Evolutionary conservation across 2,329 filamentous ascomycete genomes (phyloP).

Genomic region (Phymatotrichopsis omnivora): DNA sequence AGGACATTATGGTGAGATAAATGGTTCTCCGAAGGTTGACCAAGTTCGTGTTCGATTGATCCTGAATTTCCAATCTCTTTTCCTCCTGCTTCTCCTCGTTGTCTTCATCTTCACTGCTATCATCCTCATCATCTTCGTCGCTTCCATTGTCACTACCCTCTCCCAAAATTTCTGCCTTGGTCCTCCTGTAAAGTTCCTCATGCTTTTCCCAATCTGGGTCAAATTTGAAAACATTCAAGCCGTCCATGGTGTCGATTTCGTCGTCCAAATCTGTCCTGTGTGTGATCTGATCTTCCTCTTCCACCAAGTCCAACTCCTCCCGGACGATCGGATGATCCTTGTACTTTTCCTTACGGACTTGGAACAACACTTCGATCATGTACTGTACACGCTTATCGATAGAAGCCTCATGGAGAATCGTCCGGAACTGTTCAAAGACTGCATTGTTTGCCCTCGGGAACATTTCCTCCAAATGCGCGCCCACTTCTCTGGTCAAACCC

Average conservation of each 20-base stretch:
- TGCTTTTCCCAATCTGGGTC: constrained; percentile 84
- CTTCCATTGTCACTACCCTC: constrained; percentile 25
- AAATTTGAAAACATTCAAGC: constrained; percentile 90
- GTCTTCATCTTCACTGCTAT: constrained; percentile 23
- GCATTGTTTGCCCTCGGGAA: constrained; percentile 74
- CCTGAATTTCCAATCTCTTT: constrained; percentile 87
- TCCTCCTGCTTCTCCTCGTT: constrained; percentile 25
- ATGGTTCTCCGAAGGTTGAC: constrained; percentile 89
- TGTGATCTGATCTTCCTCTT: constrained; percentile 97
- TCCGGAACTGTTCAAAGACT: constrained; percentile 92
- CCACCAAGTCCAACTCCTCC: constrained; percentile 88
- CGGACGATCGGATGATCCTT: constrained; percentile 86
- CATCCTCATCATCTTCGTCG: constrained; percentile 25
- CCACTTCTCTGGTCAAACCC: constrained; percentile 82
- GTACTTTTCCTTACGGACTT: constrained; percentile 91
- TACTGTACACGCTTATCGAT: constrained; percentile 99
- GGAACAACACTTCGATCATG: constrained; percentile 96
- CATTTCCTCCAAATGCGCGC: constrained; percentile 92
- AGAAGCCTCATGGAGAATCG: constrained; percentile 88
- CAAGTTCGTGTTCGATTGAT: constrained; percentile 91
- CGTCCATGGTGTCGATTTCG: constrained; percentile 73
- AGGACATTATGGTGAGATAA: constrained; percentile 95
- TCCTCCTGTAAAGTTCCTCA: constrained; percentile 76
- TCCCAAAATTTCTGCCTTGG: constrained; percentile 78
- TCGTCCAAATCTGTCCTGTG: constrained; percentile 76